Percentiles rank a stretch among this genome's conserved stretches.
phyloP scores from a whole-genome alignment of 202 grass and related monocot species.

The Hordeum pubiflorum region DNA sequence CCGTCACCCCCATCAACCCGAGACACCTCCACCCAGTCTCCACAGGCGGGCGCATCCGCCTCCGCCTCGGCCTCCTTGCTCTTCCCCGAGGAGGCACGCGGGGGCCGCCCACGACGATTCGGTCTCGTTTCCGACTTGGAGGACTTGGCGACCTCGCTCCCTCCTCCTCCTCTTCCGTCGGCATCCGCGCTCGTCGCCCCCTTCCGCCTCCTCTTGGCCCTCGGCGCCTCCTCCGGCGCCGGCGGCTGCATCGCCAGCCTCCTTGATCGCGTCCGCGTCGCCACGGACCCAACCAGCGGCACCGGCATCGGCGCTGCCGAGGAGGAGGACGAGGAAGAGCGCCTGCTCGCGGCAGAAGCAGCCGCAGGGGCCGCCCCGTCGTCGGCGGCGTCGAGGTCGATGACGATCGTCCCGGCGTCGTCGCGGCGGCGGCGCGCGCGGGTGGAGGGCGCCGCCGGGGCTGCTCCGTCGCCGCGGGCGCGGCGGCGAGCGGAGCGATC shows the following conservation, averaged over 20 bases:
- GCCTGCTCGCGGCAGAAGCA: not conserved
- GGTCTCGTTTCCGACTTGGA: not conserved
- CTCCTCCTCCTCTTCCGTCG: not conserved
- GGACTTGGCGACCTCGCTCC: not conserved
- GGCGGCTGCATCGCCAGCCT: conserved; percentile 17
- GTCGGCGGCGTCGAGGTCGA: conserved; percentile 28
- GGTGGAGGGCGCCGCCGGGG: not conserved
- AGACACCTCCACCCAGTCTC: not conserved
- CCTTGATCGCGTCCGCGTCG: conserved; percentile 42
- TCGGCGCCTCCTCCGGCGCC: not conserved
- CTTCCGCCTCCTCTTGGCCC: conserved; percentile 24
- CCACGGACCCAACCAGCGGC: conserved; percentile 23
- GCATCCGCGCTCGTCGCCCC: not conserved
- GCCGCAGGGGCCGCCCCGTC: not conserved
- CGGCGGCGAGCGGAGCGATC: conserved; percentile 36
- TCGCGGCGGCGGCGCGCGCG: not conserved
- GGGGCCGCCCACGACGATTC: not conserved
- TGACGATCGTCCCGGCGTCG: not conserved
- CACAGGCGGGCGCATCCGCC: not conserved
- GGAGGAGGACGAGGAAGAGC: not conserved
- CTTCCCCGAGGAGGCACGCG: not conserved
- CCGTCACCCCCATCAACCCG: not conserved
- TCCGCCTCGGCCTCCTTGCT: not conserved
- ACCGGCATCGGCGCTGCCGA: not conserved
- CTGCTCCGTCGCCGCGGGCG: not conserved